Conservation (phyloP, 225 moss, liverwort and hornwort species). For the Rhytidiadelphus loreus region DNA sequence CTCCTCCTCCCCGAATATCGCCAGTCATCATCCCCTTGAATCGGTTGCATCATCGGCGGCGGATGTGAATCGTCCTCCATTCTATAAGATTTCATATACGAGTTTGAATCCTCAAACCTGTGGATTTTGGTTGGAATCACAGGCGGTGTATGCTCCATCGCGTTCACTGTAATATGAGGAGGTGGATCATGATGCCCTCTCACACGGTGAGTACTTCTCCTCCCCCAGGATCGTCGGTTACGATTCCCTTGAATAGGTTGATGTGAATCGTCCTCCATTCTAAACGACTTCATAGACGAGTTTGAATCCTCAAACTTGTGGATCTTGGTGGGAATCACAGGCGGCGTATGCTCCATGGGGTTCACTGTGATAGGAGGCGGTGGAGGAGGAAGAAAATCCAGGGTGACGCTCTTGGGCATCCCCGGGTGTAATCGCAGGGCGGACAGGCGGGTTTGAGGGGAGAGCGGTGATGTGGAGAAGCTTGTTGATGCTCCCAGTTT, state of each 20-base stretch:
- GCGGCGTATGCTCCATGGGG: slow-evolving; percentile 36
- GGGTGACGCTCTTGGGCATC: slow-evolving; percentile 13
- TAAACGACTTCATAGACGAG: neutral
- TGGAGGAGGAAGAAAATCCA: slow-evolving; percentile 28
- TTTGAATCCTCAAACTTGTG: slow-evolving; percentile 14
- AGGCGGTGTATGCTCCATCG: slow-evolving; percentile 46
- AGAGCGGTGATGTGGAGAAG: slow-evolving; percentile 31
- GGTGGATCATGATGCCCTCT: slow-evolving; percentile 15
- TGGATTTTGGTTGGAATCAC: slow-evolving; percentile 14
- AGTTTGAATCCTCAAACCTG: slow-evolving; percentile 18
- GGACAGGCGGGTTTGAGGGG: slow-evolving; percentile 25
- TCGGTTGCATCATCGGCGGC: slow-evolving; percentile 22
- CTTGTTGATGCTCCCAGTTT: neutral
- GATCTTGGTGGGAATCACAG: slow-evolving; percentile 10
- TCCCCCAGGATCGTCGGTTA: slow-evolving; percentile 2
- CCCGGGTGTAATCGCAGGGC: slow-evolving; percentile 18
- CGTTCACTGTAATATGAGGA: slow-evolving; percentile 10
- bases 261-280: slow-evolving; percentile 19
- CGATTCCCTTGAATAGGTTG: slow-evolving; percentile 7
- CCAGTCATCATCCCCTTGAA: slow-evolving; percentile 31
- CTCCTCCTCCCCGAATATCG: neutral
- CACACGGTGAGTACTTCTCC: neutral
- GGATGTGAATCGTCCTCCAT: slow-evolving; percentile 26
- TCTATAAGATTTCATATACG: slow-evolving; percentile 19
- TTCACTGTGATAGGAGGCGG: slow-evolving; percentile 14